Conservation (phyloP, 495 filamentous ascomycete genomes). For the Penicillium egyptiacum region DNA sequence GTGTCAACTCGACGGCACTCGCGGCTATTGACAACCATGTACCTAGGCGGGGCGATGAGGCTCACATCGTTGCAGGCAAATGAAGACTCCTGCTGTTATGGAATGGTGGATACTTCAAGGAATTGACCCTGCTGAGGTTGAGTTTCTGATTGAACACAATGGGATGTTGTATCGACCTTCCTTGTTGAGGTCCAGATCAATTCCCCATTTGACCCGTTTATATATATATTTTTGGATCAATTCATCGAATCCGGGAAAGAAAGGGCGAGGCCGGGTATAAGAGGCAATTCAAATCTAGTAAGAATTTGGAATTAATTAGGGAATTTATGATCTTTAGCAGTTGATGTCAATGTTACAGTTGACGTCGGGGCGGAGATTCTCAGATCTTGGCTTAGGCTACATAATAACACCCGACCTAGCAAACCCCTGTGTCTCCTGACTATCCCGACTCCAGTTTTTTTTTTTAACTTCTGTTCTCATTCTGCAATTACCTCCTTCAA, state of each 20-base stretch:
- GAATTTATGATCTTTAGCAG: neutral
- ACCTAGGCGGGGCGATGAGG: neutral
- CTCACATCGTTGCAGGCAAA: neutral
- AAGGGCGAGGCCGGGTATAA: neutral
- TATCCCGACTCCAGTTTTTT: neutral
- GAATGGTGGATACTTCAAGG: neutral
- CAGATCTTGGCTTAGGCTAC: constrained; percentile 8
- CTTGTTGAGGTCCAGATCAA: neutral
- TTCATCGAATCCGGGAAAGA: neutral
- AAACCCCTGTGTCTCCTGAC: constrained; percentile 10
- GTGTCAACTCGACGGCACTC: neutral
- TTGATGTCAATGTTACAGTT: neutral
- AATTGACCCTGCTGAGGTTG: neutral
- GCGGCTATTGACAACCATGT: neutral
- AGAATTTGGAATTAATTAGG: neutral
- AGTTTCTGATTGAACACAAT: neutral
- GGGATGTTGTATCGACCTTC: neutral
- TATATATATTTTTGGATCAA: neutral
- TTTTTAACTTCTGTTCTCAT: neutral
- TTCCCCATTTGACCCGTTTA: neutral
- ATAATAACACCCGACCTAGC: neutral
- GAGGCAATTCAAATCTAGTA: neutral
- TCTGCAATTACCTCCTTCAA: neutral
- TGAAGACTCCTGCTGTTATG: neutral
- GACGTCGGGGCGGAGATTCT: neutral